Percentiles rank a stretch among this genome's conserved stretches.
phyloP scores from a whole-genome alignment of 345 rosid genomes.

The Rhizophora apiculata region DNA sequence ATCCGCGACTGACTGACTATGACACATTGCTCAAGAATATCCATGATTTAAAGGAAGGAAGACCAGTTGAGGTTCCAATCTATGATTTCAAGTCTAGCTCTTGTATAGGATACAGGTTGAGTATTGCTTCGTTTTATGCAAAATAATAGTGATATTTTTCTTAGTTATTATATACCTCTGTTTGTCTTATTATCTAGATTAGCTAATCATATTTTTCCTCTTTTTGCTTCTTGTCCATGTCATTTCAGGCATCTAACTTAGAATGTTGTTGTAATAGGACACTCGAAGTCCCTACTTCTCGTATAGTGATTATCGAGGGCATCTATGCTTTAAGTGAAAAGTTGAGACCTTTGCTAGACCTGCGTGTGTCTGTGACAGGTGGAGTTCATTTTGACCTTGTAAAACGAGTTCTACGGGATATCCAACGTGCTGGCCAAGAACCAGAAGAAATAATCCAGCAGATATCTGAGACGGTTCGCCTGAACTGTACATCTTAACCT shows the following conservation, averaged over 20 bases:
- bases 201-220: background rate
- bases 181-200: background rate
- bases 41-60: slow-evolving; percentile 74
- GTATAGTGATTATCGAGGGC: slow-evolving; percentile 91
- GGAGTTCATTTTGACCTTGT: slow-evolving; percentile 99
- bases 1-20: slow-evolving; percentile 95
- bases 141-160: slow-evolving; percentile 12
- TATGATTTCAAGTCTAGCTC: slow-evolving; percentile 96
- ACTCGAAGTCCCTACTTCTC: slow-evolving; percentile 84
- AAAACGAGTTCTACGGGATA: slow-evolving; percentile 91
- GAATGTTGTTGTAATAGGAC: slow-evolving; percentile 49
- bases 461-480: slow-evolving; percentile 90
- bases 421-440: slow-evolving; percentile 97
- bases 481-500: background rate
- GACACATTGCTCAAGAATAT: slow-evolving; percentile 83
- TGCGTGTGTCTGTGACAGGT: slow-evolving; percentile 86
- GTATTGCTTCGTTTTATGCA: slow-evolving; percentile 12
- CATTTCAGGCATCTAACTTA: slow-evolving; percentile 12
- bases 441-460: slow-evolving; percentile 97
- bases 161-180: background rate
- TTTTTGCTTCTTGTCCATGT: background rate
- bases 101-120: slow-evolving; percentile 86
- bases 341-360: slow-evolving; percentile 81
- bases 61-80: slow-evolving; percentile 74
- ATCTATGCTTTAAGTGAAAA: slow-evolving; percentile 93